These are phyloP conservation scores for Venturia carpophila DNA, from an alignment of 2,329 filamentous ascomycete species.

Conservation along the genomic window DNA sequence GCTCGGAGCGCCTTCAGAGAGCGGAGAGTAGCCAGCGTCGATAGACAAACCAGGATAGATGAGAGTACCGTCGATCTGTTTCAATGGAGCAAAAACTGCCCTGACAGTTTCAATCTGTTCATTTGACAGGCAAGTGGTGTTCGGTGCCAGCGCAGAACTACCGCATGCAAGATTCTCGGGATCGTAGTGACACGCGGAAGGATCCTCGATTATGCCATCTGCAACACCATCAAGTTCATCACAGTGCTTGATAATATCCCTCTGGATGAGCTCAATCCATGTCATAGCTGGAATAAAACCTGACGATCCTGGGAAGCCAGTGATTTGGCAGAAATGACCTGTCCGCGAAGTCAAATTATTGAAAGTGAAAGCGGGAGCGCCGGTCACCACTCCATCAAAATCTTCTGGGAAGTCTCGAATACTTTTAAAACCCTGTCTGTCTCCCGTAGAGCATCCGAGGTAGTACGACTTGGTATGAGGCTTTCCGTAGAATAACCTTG, in stretches of 20 bases:
- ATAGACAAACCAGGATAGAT: conserved; percentile 18
- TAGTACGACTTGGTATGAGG: conserved; percentile 35
- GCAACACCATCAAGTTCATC: conserved; percentile 41
- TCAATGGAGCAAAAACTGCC: conserved; percentile 1
- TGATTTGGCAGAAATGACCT: conserved; percentile 36
- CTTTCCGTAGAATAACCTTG: conserved; percentile 34
- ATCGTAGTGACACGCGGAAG: background rate
- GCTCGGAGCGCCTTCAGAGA: background rate
- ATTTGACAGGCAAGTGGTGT: conserved; percentile 7
- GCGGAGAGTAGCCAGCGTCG: conserved; percentile 6
- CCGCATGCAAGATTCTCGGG: background rate
- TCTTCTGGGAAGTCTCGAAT: conserved; percentile 30
- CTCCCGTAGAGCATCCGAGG: conserved; percentile 32
- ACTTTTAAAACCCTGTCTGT: conserved; percentile 27
- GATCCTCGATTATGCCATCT: conserved; percentile 31
- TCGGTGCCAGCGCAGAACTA: background rate
- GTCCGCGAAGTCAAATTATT: conserved; percentile 39
- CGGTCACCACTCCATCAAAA: conserved; percentile 33
- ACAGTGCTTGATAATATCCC: conserved; percentile 42
- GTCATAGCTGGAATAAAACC: conserved; percentile 34
- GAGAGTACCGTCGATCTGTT: conserved; percentile 3
- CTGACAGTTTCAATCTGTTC: conserved; percentile 9
- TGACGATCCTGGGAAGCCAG: conserved; percentile 29
- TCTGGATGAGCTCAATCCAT: conserved; percentile 37
- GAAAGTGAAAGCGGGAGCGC: conserved; percentile 29